Evolutionary conservation across 148 eudicot genomes (phyloP), one percentile per base, ranked within the genome.

Genomic region (Cornus suecica): DNA sequence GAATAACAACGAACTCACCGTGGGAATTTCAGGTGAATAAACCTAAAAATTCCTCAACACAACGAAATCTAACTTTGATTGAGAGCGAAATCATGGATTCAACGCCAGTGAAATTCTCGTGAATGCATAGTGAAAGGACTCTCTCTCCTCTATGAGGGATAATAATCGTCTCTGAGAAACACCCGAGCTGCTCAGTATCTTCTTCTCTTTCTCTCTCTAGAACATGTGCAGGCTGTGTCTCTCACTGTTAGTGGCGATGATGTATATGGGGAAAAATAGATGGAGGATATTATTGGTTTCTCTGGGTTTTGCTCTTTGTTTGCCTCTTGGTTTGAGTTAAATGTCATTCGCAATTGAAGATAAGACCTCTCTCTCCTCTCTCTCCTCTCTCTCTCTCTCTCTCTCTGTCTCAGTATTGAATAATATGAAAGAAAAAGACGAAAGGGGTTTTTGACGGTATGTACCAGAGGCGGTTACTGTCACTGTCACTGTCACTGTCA

Each of bases 351-450:
- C 68, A 41, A 58, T 4, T 26, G 76, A 25, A 72, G 72, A 77
- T 60, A 77, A 54, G 68, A 67, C 42, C 56, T 42, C 7, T 10
- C 37, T 54, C 41, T 71, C 34, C 34, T 41, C 79, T 13, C 4
- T 69, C 34, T 60, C n/a, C 58, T 77, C 68, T 48, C 30, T 65
- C 71, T 66, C 66, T n/a, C 34, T 41, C 79, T 13, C 4, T 69
- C 34, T 60, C 58, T 77, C 68, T 48, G 31, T 65, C 71, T 66
- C 66, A 52, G 18, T 54, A 15, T 5, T 48, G 70, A 68, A 70
- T 69, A 77, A 69, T 60, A n/a, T 37, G 15, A 23, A 48, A 64
- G 42, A 23, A 77, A 70, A n/a, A 27, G 80, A 77, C 69, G 69
- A 41, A 62, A 10, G 14, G 27, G 51, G 41, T 69, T 76, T 32